Evolutionary conservation across 2,329 filamentous ascomycete genomes (phyloP), one percentile per base, ranked within the genome.

Genomic region (Colletotrichum agaves): DNA sequence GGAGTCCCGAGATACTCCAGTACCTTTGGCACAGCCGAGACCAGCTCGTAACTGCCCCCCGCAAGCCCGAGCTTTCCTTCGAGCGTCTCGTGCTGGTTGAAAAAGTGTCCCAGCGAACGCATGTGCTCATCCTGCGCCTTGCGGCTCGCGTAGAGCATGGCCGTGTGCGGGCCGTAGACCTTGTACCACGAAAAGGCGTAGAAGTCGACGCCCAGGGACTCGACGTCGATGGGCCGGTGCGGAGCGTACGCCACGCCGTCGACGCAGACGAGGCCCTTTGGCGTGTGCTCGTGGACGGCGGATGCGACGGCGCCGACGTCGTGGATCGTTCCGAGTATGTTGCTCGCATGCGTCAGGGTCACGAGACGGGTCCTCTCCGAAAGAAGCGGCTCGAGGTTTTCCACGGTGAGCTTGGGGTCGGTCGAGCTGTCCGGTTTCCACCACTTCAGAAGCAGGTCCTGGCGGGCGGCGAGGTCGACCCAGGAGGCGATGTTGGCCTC

Each of bases 111-210:
- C 0, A 84, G 72, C 0, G 88, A 86, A 4, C 78, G 78, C 61
- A 93, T 80, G 53, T 84, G 77, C 4, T 11, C 19, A 15, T 84
- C 73, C 67, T 91, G 88, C 0, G 87, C 88, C 0, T 77, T 73
- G 4, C 81, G 80, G 23, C 87, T 87, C 5, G 86, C 90, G 74
- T 93, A 95, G 1, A 95, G 80, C 70, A 90, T 86, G 0, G 91
- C 85, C 1, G 94, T 83, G 72, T 94, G 92, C 1, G 92, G 92
- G 0, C 92, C 92, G 74, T 91, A 94, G 2, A 94, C 87, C 76
- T 95, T 95, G 79, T 94, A 94, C 92, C 91, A 94, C 0, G 85
- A 90, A 74, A 94, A 93, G n/a, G 84, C 80, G 76, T 94, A 95
- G 72, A 94, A 90, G 74, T 95, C 92, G 0, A 91, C 90, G 1